Conservation (phyloP, 192 early-diverging fungal genomes). For the Backusella westeae region DNA sequence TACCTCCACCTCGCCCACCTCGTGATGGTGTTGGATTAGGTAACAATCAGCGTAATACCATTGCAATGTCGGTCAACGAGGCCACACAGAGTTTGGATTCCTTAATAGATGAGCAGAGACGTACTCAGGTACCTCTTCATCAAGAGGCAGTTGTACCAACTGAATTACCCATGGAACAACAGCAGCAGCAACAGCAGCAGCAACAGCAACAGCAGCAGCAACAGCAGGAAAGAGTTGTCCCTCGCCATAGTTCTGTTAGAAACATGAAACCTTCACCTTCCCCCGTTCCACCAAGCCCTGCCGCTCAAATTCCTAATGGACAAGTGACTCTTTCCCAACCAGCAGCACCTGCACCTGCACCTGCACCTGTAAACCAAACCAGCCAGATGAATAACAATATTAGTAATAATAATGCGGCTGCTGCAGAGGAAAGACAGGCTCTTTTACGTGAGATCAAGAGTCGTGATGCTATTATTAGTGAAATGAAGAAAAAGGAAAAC, state of each 20-base stretch:
- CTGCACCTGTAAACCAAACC: background rate
- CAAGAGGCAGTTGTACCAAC: background rate
- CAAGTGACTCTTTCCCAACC: background rate
- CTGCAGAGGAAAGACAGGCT: conserved; percentile 10
- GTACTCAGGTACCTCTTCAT: background rate
- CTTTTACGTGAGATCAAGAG: conserved; percentile 37
- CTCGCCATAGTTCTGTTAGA: conserved; percentile 10
- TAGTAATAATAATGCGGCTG: background rate
- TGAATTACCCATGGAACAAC: background rate
- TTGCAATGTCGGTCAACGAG: background rate
- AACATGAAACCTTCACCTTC: background rate
- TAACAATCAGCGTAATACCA: conserved; percentile 11
- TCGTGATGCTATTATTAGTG: conserved; percentile 34
- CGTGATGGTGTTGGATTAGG: conserved; percentile 35
- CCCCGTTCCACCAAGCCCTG: background rate
- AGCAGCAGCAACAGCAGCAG: background rate
- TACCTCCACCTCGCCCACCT: conserved; percentile 29
- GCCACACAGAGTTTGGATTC: background rate
- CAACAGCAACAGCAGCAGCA: background rate
- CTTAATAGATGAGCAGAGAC: background rate
- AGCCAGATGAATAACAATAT: background rate
- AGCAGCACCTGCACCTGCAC: background rate
- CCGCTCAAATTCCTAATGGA: background rate
- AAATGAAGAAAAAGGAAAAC: conserved; percentile 42
- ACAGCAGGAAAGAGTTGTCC: conserved; percentile 3